Percentiles rank a stretch among this genome's conserved stretches.
Evolutionary conservation across 164 flowering plant species (phyloP).

Genomic region (Vitis labrusca): DNA sequence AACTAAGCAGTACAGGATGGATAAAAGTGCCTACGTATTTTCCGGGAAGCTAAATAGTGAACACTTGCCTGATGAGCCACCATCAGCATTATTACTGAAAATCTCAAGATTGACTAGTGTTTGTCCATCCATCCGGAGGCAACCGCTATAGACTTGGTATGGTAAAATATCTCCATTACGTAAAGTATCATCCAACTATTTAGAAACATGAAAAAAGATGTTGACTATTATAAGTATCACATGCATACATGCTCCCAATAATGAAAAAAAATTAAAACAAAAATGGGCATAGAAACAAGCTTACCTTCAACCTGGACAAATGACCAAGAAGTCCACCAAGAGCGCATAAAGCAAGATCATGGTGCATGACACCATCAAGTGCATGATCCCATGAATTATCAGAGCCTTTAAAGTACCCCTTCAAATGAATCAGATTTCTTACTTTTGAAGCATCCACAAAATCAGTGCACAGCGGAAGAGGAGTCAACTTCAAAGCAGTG

Average conservation of each 20-base stretch:
- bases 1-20: neutral
- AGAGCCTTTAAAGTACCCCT: slow-evolving; percentile 71
- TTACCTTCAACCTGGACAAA: slow-evolving; percentile 81
- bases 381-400: slow-evolving; percentile 35
- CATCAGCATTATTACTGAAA: slow-evolving; percentile 81
- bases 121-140: slow-evolving; percentile 94
- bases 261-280: neutral
- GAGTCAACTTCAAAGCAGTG: slow-evolving; percentile 45
- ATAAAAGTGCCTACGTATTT: too few species aligned
- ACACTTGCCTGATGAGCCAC: slow-evolving; percentile 72
- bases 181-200: slow-evolving; percentile 77
- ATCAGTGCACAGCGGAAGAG: slow-evolving; percentile 46
- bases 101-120: slow-evolving; percentile 91
- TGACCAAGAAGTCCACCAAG: slow-evolving; percentile 80
- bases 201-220: slow-evolving; percentile 1
- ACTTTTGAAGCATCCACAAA: slow-evolving; percentile 65
- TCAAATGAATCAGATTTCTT: slow-evolving; percentile 51
- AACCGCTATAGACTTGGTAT: slow-evolving; percentile 74
- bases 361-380: slow-evolving; percentile 45
- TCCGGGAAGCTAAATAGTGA: neutral
- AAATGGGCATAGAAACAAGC: slow-evolving; percentile 10
- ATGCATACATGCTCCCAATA: slow-evolving; percentile 1
- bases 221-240: slow-evolving; percentile 8
- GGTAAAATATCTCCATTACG: slow-evolving; percentile 73
- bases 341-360: slow-evolving; percentile 60